A percentile compares a stretch with the other conserved stretches of the same genome.
These are phyloP conservation scores for Podila epicladia DNA, from an alignment of 192 early-diverging fungal species.

Conservation along the genomic window DNA sequence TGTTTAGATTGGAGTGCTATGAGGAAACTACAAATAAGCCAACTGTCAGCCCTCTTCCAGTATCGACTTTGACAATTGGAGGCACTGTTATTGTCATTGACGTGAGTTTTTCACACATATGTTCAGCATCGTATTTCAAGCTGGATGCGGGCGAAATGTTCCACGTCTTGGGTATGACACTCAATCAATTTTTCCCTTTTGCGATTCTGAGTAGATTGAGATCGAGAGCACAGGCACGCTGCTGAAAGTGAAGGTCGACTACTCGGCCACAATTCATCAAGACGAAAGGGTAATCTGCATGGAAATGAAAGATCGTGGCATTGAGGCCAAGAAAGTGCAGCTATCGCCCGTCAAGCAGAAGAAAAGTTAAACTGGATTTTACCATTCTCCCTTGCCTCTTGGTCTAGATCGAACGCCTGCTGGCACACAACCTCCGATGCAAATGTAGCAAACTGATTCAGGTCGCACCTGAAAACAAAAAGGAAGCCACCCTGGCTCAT, in stretches of 20 bases:
- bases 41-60: constrained; percentile 20
- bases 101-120: constrained; percentile 2
- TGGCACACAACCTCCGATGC: constrained; percentile 48
- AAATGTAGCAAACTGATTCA: constrained; percentile 36
- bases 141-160: background rate
- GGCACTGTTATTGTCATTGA: constrained; percentile 50
- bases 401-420: constrained; percentile 37
- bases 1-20: constrained; percentile 40
- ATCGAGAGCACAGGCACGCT: constrained; percentile 47
- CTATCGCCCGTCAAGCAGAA: too few species aligned
- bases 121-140: background rate
- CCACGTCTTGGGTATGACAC: background rate
- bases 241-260: constrained; percentile 43
- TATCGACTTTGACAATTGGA: constrained; percentile 45
- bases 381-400: background rate
- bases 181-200: background rate
- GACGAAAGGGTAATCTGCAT: constrained; percentile 35
- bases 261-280: constrained; percentile 50
- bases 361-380: background rate
- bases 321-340: background rate
- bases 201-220: constrained; percentile 29
- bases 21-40: constrained; percentile 28
- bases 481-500: constrained; percentile 17
- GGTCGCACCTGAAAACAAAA: constrained; percentile 4
- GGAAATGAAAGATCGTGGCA: background rate